Evolutionary conservation across 2,329 filamentous ascomycete species (phyloP), one percentile per base, ranked within the genome.

Genomic region (Aspergillus terreus): DNA sequence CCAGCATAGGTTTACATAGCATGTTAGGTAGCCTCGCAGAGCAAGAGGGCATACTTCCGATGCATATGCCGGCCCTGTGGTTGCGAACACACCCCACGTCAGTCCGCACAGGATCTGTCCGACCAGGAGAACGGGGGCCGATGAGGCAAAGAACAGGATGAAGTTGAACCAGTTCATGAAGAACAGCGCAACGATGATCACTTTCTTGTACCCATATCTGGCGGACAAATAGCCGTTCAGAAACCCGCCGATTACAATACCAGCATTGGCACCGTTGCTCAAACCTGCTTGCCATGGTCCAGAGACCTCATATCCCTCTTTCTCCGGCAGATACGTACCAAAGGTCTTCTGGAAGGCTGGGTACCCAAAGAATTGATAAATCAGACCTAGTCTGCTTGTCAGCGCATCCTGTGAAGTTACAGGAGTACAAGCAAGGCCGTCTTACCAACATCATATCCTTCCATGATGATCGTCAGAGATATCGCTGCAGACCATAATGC

Each of bases 81-180:
- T 65, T 2, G 63, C 61, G 33, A 68, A 69, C 6, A 69, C 61
- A 36, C 67, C 67, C 68, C 68, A 69, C 1, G 71, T 67, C n/a
- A 75, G 58, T 27, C 72, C 71, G 50, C 76, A 79, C 10, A 81
- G 61, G 52, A 80, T 66, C 49, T 78, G 69, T 4, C 76, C 77
- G 5, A 75, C 67, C 2, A 79, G 63, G 32, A 78, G 63, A 12
- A 75, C 67, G 25, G 71, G 63, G 6, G 76, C 67, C 19, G 68
- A 75, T 6, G 70, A 70, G 0, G 78, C 75, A 47, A 80, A 80
- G 66, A 80, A 77, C 30, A 71, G 67, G 51, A 80, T 67, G 57
- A 79, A 80, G 58, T 80, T 73, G 55, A 76, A 76, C 9, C 59
- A 70, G 5, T 66, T 62, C 30, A 80, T 61, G 54, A 69, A 70